These are phyloP conservation scores for Naumovozyma baii DNA, from an alignment of 805 yeast genomes.

Conservation along the genomic window DNA sequence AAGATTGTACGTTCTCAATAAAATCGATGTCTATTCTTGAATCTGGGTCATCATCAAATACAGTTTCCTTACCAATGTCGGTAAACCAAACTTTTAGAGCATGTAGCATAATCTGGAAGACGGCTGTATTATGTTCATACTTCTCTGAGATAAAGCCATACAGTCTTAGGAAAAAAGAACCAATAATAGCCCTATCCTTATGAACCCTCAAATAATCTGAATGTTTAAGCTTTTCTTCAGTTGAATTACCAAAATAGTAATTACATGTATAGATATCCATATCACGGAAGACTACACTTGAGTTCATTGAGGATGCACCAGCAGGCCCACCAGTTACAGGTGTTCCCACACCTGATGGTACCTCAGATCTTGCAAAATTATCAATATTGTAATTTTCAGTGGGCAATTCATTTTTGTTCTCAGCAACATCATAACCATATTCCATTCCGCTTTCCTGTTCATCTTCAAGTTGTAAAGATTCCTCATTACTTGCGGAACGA, in stretches of 20 bases:
- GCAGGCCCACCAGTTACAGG: slow-evolving; percentile 30
- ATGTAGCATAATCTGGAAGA: slow-evolving; percentile 52
- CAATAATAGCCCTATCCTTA: slow-evolving; percentile 48
- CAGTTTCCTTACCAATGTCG: slow-evolving; percentile 67
- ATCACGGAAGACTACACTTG: slow-evolving; percentile 48
- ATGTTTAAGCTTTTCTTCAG: slow-evolving; percentile 35
- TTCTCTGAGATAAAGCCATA: slow-evolving; percentile 38
- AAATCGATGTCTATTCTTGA: slow-evolving; percentile 45
- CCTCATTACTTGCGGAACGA: slow-evolving; percentile 23
- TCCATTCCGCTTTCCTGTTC: slow-evolving; percentile 9
- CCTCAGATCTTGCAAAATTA: slow-evolving; percentile 36
- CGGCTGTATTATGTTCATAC: slow-evolving; percentile 53
- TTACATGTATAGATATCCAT: slow-evolving; percentile 53
- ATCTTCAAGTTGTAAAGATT: slow-evolving; percentile 2
- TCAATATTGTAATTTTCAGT: slow-evolving; percentile 27
- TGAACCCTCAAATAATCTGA: slow-evolving; percentile 48
- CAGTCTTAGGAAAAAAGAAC: slow-evolving; percentile 52
- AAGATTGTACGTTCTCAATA: slow-evolving; percentile 49
- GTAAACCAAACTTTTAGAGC: slow-evolving; percentile 68
- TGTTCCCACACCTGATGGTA: slow-evolving; percentile 30
- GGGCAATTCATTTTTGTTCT: slow-evolving; percentile 11
- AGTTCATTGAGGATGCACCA: slow-evolving; percentile 39
- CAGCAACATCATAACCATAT: slow-evolving; percentile 22
- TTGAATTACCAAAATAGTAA: slow-evolving; percentile 52
- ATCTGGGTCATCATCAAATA: slow-evolving; percentile 47